Conservation (phyloP, 257 asterid genomes). For the Solanum tarapatanum region DNA sequence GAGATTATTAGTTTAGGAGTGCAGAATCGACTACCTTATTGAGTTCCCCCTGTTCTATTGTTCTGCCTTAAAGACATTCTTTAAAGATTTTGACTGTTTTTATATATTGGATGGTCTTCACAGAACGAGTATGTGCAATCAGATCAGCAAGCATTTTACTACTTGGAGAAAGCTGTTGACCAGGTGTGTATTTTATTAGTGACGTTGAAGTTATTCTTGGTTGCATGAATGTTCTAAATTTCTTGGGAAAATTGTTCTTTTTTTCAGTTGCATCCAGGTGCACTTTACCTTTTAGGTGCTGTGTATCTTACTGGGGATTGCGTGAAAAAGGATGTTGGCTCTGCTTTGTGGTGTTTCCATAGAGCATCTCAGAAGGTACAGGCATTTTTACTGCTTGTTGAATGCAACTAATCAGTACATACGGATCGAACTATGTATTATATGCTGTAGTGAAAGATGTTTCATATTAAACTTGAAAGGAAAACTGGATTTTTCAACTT, state of each 20-base stretch:
- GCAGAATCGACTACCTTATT: background rate
- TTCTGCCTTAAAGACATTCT: background rate
- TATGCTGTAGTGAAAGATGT: background rate
- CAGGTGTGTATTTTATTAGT: slow-evolving; percentile 37
- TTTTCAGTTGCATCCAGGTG: slow-evolving; percentile 79
- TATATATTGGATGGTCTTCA: background rate
- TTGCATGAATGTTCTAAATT: background rate
- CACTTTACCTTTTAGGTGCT: slow-evolving; percentile 87
- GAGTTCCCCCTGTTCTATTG: background rate
- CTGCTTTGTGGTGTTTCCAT: slow-evolving; percentile 97
- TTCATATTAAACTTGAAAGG: background rate
- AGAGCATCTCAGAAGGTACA: slow-evolving; percentile 87
- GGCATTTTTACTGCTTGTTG: background rate
- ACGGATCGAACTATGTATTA: background rate
- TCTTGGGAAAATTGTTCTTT: background rate
- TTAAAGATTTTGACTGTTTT: background rate
- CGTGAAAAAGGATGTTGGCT: slow-evolving; percentile 63
- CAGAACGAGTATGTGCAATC: slow-evolving; percentile 80
- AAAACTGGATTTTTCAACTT: background rate
- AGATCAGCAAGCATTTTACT: slow-evolving; percentile 81
- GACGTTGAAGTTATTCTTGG: background rate
- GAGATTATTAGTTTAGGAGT: background rate
- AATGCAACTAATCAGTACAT: background rate
- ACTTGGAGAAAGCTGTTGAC: slow-evolving; percentile 81
- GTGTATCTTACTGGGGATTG: slow-evolving; percentile 96